Percentiles rank a stretch among this genome's conserved stretches.
phyloP scores from a whole-genome alignment of 768 basidiomycete species.

The Rhizopogon sp. region DNA sequence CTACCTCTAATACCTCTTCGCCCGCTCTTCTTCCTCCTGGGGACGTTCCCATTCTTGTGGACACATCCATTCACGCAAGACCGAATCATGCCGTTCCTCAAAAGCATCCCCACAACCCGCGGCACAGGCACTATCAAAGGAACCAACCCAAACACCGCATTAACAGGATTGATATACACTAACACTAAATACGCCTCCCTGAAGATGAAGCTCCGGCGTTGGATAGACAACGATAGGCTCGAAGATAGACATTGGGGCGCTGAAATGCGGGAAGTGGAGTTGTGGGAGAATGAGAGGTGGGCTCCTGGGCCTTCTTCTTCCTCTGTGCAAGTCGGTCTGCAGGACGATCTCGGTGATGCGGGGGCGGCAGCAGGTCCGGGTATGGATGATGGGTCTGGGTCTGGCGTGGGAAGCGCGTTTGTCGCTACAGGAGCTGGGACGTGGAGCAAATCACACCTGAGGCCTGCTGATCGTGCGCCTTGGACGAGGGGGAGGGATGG shows the following conservation, averaged over 20 bases:
- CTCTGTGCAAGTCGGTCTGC: neutral
- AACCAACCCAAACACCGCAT: neutral
- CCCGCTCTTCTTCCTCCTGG: slow-evolving; percentile 36
- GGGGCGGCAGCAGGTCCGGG: slow-evolving; percentile 6
- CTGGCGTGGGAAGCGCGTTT: neutral
- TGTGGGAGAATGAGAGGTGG: slow-evolving; percentile 81
- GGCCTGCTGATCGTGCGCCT: slow-evolving; percentile 43
- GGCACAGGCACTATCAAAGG: neutral
- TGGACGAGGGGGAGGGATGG: slow-evolving; percentile 74
- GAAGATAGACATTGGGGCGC: slow-evolving; percentile 60
- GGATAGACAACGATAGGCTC: slow-evolving; percentile 63
- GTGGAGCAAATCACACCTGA: slow-evolving; percentile 36
- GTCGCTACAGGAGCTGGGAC: slow-evolving; percentile 7
- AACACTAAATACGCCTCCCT: slow-evolving; percentile 7
- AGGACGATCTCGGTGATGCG: slow-evolving; percentile 4
- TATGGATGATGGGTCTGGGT: neutral
- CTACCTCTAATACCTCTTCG: slow-evolving; percentile 32
- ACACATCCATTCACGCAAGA: slow-evolving; percentile 44
- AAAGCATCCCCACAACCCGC: neutral
- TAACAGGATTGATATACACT: neutral
- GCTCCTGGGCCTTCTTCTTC: slow-evolving; percentile 12
- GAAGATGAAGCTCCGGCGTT: slow-evolving; percentile 14
- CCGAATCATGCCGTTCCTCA: slow-evolving; percentile 26
- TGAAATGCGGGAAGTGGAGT: slow-evolving; percentile 62
- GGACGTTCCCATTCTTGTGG: slow-evolving; percentile 45